Base-by-base conservation (phyloP, 2,329 filamentous ascomycete species). In the Colletotrichum sp. region DNA sequence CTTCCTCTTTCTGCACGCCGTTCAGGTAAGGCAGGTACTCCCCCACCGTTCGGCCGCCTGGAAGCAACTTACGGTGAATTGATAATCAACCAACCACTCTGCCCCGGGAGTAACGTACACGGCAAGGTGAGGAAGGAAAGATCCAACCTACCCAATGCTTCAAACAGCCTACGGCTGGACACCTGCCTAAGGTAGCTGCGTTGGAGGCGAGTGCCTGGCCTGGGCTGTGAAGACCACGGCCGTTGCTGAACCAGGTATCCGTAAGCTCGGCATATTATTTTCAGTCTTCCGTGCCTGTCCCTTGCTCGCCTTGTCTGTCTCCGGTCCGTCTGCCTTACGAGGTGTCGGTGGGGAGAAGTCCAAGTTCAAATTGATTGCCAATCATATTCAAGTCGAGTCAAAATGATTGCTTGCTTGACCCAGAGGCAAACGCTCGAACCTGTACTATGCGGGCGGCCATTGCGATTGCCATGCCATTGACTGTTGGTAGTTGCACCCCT, bases 31-130 rank as follows among this genome's bases (percentile, higher is more conserved):
- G 44, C 44, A 69, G 60, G 72, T 30, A 71, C 59, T 55, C 64
- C 60, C 60, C 72, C 70, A 68, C 55, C 55, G 55, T 72, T 72
- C 44, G 62, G 24, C 36, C 52, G 62, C 52, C 24, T 59, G 59
- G 55, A 30, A 55, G 30, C 52, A 66, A 69, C 55, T 63, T 75
- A 67, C 57, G 62, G 63, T 59, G 60, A 60, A 77, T 77, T 73
- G 76, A 73, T 77, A 73, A 77, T 77, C 76, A 77, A 67, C 34
- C 12, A 34, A 64, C 59, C 66, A 70, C 34, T 44, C 72, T 62
- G n/a, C 24, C 52, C 16, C 21, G 5, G 39, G 62, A 12, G 39
- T 49, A 49, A 49, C 39, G 39, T 49, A 49, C 39, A n/a, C 39
- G 18, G 39, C 28, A 18, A 55, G 57, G 30, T 63, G 60, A 44